These are phyloP conservation scores for Ilyonectria sp. DNA, from an alignment of 2,329 filamentous ascomycete species.

Conservation along the genomic window DNA sequence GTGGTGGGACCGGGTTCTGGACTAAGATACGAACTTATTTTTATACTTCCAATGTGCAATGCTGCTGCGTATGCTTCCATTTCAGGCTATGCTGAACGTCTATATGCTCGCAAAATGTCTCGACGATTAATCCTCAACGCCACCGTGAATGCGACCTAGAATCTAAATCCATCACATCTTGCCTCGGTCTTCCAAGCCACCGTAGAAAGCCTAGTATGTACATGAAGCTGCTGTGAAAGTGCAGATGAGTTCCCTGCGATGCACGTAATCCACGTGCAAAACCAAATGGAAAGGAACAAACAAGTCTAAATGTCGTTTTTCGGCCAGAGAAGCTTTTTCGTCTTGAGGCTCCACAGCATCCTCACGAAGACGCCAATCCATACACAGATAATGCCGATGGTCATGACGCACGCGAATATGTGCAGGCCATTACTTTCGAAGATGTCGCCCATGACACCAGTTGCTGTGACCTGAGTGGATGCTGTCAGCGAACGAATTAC, in stretches of 20 bases:
- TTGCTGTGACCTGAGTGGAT: slow-evolving; percentile 72
- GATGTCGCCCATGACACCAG: slow-evolving; percentile 77
- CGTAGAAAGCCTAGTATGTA: neutral
- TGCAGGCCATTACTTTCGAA: slow-evolving; percentile 73
- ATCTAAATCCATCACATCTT: slow-evolving; percentile 6
- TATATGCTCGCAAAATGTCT: neutral
- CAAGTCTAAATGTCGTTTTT: slow-evolving; percentile 63
- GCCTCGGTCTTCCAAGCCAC: neutral
- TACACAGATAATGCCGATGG: slow-evolving; percentile 74
- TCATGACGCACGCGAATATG: slow-evolving; percentile 78
- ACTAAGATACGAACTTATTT: neutral
- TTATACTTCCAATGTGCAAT: neutral
- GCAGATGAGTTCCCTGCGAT: neutral
- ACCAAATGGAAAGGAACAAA: neutral
- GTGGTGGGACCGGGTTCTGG: neutral
- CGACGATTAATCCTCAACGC: neutral
- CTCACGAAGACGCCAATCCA: slow-evolving; percentile 79
- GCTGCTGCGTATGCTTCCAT: neutral
- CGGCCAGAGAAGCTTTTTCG: slow-evolving; percentile 82
- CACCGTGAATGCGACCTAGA: neutral
- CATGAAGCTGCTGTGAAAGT: neutral
- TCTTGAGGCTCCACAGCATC: slow-evolving; percentile 79
- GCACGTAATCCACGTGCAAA: neutral
- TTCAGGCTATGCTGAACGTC: neutral
- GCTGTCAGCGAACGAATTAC: neutral